Conservation (phyloP, 345 rosid genomes). For the Syzygium aqueum region DNA sequence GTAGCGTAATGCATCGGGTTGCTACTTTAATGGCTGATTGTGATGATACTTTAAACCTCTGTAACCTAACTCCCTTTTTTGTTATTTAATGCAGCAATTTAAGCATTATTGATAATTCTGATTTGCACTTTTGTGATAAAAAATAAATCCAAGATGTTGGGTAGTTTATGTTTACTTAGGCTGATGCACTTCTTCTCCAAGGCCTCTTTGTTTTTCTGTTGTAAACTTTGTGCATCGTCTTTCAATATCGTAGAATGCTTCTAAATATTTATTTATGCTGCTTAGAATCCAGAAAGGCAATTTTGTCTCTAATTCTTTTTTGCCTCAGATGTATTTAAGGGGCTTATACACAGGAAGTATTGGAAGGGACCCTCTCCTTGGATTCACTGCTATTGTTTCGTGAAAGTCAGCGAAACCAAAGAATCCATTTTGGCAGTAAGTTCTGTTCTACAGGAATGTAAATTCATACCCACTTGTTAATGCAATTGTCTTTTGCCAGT, state of each 20-base stretch:
- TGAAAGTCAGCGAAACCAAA: constrained; percentile 63
- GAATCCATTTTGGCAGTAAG: constrained; percentile 59
- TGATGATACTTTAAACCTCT: not conserved
- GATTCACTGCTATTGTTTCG: constrained; percentile 91
- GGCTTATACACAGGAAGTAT: constrained; percentile 37
- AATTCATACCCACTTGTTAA: not conserved
- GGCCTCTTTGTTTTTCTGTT: not conserved
- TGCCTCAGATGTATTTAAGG: constrained; percentile 61
- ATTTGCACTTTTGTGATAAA: not conserved
- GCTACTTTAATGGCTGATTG: not conserved
- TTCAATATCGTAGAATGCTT: not conserved
- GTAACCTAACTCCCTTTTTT: not conserved
- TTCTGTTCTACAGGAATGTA: not conserved
- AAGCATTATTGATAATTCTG: not conserved
- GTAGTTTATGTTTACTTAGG: not conserved
- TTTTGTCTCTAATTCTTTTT: not conserved
- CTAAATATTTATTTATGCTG: not conserved
- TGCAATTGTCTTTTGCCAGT: not conserved
- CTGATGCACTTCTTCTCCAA: not conserved
- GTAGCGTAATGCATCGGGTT: not conserved
- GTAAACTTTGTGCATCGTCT: not conserved
- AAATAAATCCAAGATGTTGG: not conserved
- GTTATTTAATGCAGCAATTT: not conserved
- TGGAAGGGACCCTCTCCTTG: constrained; percentile 78
- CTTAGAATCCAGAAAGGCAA: not conserved